Percentiles rank a stretch among this genome's conserved stretches.
Evolutionary conservation across 352 stramenopile genomes (phyloP).

Genomic region (Globisporangium cylindrosporum): DNA sequence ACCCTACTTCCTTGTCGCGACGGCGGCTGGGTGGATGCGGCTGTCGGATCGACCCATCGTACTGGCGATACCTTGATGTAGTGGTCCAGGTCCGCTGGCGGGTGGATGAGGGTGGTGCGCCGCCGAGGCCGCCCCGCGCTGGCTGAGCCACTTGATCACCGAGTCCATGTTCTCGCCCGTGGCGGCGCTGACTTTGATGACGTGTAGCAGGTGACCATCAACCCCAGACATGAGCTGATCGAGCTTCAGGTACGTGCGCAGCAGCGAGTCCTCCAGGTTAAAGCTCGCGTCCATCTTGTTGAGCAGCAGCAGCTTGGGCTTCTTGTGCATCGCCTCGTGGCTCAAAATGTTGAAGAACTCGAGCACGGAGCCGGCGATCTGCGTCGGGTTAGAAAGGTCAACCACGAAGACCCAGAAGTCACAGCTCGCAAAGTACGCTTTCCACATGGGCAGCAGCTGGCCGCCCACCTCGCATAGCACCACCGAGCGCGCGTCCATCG

Average conservation of each 20-base stretch:
- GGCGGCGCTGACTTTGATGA: constrained; percentile 57
- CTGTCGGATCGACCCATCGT: constrained; percentile 1
- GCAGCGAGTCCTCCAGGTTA: constrained; percentile 41
- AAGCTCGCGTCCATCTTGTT: constrained; percentile 65
- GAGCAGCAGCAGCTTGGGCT: constrained; percentile 63
- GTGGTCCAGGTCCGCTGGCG: constrained; percentile 6
- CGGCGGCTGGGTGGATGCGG: constrained; percentile 24
- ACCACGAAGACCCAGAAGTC: constrained; percentile 74
- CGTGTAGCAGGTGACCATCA: constrained; percentile 36
- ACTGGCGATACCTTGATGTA: constrained; percentile 5
- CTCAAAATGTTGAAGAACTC: constrained; percentile 66
- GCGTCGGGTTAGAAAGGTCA: constrained; percentile 51
- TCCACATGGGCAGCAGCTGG: constrained; percentile 72
- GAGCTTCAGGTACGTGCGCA: constrained; percentile 52
- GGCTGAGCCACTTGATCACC: constrained; percentile 55
- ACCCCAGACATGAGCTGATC: constrained; percentile 39
- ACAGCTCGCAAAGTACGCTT: constrained; percentile 56
- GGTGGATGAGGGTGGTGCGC: not conserved
- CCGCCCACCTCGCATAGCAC: constrained; percentile 63
- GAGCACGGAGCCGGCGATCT: constrained; percentile 45
- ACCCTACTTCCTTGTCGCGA: constrained; percentile 7
- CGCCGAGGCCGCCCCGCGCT: constrained; percentile 17
- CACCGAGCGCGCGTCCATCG: constrained; percentile 34
- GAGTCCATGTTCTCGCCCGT: constrained; percentile 58
- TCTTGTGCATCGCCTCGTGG: constrained; percentile 48